Evolutionary conservation across 2,329 filamentous ascomycete species (phyloP).

Genomic region (Tricladium varicosporioides): DNA sequence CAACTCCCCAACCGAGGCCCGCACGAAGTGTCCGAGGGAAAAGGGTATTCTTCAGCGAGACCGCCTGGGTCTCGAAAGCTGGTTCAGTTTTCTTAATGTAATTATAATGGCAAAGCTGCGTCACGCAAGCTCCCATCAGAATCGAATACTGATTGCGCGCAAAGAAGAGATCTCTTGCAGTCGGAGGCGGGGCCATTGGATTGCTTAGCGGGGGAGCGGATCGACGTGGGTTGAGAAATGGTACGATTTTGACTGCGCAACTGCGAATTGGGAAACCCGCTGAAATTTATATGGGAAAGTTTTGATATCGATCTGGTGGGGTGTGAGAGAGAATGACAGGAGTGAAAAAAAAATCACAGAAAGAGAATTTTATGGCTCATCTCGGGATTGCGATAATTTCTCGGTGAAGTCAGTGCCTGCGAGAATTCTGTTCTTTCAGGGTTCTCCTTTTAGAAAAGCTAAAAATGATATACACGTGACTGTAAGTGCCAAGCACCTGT

Average conservation of each 20-base stretch:
- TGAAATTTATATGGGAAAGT: constrained; percentile 1
- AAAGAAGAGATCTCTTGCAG: constrained; percentile 24
- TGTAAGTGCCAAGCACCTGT: neutral
- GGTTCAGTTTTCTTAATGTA: constrained; percentile 22
- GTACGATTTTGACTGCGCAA: neutral
- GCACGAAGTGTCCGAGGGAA: constrained; percentile 24
- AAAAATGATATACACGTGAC: neutral
- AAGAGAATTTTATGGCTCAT: neutral
- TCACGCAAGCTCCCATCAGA: constrained; percentile 23
- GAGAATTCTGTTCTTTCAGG: neutral
- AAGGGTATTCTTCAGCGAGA: constrained; percentile 3
- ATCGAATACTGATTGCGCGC: constrained; percentile 24
- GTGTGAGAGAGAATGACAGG: neutral
- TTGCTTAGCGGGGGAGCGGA: constrained; percentile 11
- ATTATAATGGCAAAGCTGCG: constrained; percentile 25
- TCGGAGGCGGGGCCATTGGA: constrained; percentile 21
- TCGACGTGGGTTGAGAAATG: neutral
- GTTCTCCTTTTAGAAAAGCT: neutral
- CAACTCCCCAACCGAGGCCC: constrained; percentile 26
- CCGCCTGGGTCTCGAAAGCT: constrained; percentile 10
- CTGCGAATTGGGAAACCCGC: neutral
- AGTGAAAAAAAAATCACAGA: neutral
- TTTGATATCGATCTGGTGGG: neutral
- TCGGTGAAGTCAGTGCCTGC: neutral
- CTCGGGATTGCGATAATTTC: constrained; percentile 3